Conservation (phyloP, 345 rosid genomes). For the Nasturtium officinale region DNA sequence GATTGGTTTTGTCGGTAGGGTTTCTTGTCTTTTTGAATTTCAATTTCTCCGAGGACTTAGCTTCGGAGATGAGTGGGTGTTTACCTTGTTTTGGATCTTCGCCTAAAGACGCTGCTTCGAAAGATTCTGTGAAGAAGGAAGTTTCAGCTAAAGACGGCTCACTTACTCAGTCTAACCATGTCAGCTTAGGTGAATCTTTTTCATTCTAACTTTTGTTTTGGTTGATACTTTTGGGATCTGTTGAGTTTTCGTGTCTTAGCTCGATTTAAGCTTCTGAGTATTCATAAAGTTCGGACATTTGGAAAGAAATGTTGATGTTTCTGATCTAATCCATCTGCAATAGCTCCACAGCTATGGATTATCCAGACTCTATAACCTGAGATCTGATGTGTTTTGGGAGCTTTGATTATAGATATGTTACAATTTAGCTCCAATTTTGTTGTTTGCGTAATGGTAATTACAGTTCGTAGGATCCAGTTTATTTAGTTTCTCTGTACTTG, state of each 20-base stretch:
- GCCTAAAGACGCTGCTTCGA: conserved; percentile 58
- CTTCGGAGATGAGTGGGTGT: conserved; percentile 87
- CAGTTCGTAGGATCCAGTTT: conserved; percentile 13
- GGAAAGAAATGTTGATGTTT: conserved; percentile 32
- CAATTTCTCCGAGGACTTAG: conserved; percentile 46
- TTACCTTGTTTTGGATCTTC: conserved; percentile 98
- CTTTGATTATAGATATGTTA: conserved; percentile 5
- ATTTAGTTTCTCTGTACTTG: conserved; percentile 7
- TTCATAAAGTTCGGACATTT: conserved; percentile 34
- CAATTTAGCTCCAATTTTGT: conserved; percentile 21
- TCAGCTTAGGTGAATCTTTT: conserved; percentile 61
- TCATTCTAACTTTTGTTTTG: not conserved
- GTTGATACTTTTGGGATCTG: too few species aligned
- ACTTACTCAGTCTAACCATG: conserved; percentile 71
- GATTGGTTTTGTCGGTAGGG: conserved; percentile 49
- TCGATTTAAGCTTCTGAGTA: conserved; percentile 37
- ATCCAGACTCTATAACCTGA: conserved; percentile 27
- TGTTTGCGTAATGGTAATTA: conserved; percentile 1
- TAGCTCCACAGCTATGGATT: conserved; percentile 21
- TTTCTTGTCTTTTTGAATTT: conserved; percentile 46
- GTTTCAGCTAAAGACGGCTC: conserved; percentile 77
- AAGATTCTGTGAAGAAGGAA: conserved; percentile 70
- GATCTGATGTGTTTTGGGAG: conserved; percentile 51
- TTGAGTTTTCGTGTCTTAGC: conserved; percentile 35
- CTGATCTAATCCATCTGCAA: conserved; percentile 48